A percentile compares a stretch with the other conserved stretches of the same genome.
Evolutionary conservation across 2,329 filamentous ascomycete genomes (phyloP).

Genomic region (Colletotrichum noveboracense): DNA sequence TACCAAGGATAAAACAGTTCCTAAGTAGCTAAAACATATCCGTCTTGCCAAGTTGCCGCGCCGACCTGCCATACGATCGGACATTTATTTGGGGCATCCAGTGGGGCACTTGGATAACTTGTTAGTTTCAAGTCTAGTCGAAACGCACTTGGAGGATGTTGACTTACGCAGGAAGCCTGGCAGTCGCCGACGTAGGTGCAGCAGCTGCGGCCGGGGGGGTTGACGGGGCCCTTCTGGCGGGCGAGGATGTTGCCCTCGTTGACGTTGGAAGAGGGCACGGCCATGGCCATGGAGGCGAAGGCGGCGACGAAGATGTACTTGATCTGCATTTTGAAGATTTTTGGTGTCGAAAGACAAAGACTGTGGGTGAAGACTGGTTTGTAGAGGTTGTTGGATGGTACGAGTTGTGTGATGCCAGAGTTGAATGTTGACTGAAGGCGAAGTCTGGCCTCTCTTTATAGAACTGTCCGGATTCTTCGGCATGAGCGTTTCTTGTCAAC

Average conservation of each 20-base stretch:
- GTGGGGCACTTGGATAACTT: background rate
- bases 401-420: background rate
- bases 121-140: background rate
- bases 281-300: background rate
- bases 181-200: background rate
- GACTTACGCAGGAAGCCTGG: background rate
- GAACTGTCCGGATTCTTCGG: background rate
- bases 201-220: background rate
- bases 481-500: background rate
- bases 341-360: background rate
- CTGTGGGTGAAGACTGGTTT: background rate
- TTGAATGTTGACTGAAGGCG: background rate
- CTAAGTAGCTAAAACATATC: background rate
- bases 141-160: no score
- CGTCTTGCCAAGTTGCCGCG: background rate
- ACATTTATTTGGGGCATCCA: background rate
- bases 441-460: background rate
- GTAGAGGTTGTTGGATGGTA: rapidly evolving
- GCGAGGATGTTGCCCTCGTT: background rate
- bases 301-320: background rate
- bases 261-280: background rate
- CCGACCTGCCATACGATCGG: background rate
- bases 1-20: background rate
- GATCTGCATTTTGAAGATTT: background rate
- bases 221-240: background rate